Conservation (phyloP, 805 yeast genomes). For the Zygoascus tannicola region DNA sequence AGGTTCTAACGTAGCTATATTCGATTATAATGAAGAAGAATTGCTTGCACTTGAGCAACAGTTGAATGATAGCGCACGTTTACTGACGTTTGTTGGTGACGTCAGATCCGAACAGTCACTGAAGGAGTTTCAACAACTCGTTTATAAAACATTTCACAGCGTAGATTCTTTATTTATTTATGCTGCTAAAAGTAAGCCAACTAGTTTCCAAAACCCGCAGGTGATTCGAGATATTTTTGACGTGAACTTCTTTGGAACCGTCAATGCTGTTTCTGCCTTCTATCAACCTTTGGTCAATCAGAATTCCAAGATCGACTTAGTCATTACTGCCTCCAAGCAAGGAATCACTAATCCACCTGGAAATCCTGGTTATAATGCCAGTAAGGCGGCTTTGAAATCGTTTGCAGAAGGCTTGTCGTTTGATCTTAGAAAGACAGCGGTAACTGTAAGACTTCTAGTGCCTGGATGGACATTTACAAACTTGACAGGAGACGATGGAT, state of each 20-base stretch:
- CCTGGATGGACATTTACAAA: conserved; percentile 25
- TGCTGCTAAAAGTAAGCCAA: neutral
- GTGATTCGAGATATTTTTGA: conserved; percentile 16
- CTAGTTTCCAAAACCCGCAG: conserved; percentile 17
- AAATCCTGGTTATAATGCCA: conserved; percentile 48
- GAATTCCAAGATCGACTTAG: conserved; percentile 10
- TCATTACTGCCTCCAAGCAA: conserved; percentile 24
- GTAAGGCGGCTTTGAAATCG: conserved; percentile 45
- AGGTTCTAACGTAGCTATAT: neutral
- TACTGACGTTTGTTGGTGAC: neutral
- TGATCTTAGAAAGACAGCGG: conserved; percentile 15
- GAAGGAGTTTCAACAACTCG: neutral
- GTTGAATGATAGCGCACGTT: neutral
- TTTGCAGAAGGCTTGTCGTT: conserved; percentile 29
- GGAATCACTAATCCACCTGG: conserved; percentile 36
- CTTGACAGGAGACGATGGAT: conserved; percentile 17
- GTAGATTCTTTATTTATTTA: neutral
- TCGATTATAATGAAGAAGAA: neutral
- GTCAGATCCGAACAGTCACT: neutral
- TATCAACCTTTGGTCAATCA: conserved; percentile 8
- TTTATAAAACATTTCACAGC: neutral
- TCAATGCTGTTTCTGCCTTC: conserved; percentile 22
- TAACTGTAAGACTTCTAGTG: conserved; percentile 19
- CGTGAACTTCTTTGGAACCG: conserved; percentile 21
- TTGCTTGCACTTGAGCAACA: too few species aligned